Conservation (phyloP, 192 early-diverging fungal species). For the Podila minutissima region DNA sequence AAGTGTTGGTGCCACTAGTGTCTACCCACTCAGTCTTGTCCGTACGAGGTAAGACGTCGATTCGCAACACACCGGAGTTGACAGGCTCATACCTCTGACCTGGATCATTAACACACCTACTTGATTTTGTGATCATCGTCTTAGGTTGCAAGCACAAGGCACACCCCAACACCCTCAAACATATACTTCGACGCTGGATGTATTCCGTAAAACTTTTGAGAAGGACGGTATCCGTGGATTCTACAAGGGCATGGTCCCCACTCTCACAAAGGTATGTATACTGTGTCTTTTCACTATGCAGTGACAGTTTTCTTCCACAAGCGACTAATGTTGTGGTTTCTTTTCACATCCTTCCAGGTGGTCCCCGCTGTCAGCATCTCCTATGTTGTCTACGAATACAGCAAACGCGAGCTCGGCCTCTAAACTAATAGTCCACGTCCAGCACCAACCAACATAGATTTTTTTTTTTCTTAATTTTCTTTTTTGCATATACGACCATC, state of each 20-base stretch:
- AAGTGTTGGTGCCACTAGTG: slow-evolving; percentile 70
- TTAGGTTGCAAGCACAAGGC: slow-evolving; percentile 82
- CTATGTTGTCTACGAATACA: slow-evolving; percentile 76
- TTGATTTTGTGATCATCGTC: background rate
- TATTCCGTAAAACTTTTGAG: slow-evolving; percentile 65
- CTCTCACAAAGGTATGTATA: slow-evolving; percentile 68
- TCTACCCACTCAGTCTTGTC: slow-evolving; percentile 80
- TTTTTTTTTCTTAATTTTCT: background rate
- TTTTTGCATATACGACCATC: background rate
- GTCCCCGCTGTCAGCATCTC: slow-evolving; percentile 79
- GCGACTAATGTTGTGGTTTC: background rate
- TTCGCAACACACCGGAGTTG: background rate
- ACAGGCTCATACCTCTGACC: too few species aligned
- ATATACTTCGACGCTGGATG: slow-evolving; percentile 73
- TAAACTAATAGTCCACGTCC: background rate
- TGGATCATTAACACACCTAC: background rate
- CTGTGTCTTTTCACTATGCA: background rate
- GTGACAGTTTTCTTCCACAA: background rate
- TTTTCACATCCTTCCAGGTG: slow-evolving; percentile 42
- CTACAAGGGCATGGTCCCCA: slow-evolving; percentile 80
- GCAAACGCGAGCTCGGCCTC: slow-evolving; percentile 42
- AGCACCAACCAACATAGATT: background rate
- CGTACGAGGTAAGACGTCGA: slow-evolving; percentile 68
- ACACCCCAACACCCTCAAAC: slow-evolving; percentile 76
- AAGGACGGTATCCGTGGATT: slow-evolving; percentile 75